Base-by-base conservation (phyloP, 331 rosid species). In the Malus hybrid region DNA sequence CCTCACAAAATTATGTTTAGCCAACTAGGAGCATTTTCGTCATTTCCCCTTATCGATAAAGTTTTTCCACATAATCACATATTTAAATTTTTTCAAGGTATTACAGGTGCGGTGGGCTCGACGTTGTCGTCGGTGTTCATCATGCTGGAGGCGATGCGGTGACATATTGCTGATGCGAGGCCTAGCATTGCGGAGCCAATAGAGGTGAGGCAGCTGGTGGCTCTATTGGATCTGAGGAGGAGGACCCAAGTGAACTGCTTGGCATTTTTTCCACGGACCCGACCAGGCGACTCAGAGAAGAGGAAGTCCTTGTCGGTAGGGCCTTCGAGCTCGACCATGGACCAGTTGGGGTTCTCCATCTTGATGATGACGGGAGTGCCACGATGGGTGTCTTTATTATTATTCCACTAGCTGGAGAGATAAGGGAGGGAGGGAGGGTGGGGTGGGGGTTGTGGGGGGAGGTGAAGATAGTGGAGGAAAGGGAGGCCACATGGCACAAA, bases 301-400 rank as follows among this genome's bases (percentile, higher is more conserved):
- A 85, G 71, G 50, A 93, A 85, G 56, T 90, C 94, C 12, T 90
- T 96, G 8, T 93, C 89, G 1, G 88, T 81, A 5, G 91, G 93
- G 46, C 80, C 84, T 69, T 90, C 86, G 1, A 93, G 90, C 79
- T 93, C 93, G 5, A 93, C 88, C 91, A 90, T 90, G 13, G 97
- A 88, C 86, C 93, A 93, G 82, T 93, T 93, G 4, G 97, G 98
- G 30, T 93, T 34, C 42, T 34, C 42, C 2, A 34, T 34, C 42
- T 34, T 34, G 10, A 34, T 10, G 42, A 34, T 2, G 42, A 34
- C 42, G 2, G 10, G 10, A 1, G 9, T 34, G 42, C 42, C 10
- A 0, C 42, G 10, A 10, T 34, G 42, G 10, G 42, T 34, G 42
- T 34, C 42, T 34, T 34, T 34, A 34, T 34, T 34, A 34, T 34